A percentile compares a stretch with the other conserved stretches of the same genome.
Evolutionary conservation across 78 protist species (phyloP).

Genomic region (Trichosphaerium sp.): DNA sequence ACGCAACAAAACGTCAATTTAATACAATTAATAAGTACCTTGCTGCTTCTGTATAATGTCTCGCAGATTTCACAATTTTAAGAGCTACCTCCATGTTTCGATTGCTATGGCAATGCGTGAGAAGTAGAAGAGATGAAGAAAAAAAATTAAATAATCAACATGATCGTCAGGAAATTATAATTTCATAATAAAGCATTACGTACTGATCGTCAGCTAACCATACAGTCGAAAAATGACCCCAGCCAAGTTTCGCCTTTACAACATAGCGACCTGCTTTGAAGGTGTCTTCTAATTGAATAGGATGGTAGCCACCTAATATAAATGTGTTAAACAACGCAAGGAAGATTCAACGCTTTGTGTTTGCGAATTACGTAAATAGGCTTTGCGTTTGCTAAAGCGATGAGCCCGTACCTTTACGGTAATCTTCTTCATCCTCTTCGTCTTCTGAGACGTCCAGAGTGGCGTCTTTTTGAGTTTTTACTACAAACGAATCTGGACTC

Average conservation of each 20-base stretch:
- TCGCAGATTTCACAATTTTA: constrained; percentile 73
- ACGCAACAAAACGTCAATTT: no score
- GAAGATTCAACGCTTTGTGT: no score
- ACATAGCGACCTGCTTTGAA: constrained; percentile 55
- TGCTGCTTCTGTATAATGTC: constrained; percentile 83
- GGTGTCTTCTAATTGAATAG: constrained; percentile 71
- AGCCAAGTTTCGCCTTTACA: constrained; percentile 84
- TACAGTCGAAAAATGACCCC: constrained; percentile 99
- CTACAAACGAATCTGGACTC: no score
- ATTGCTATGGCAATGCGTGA: not conserved
- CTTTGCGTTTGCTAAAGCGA: no score
- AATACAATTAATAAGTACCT: no score
- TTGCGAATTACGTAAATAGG: no score
- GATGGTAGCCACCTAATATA: constrained; percentile 85
- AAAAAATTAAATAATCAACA: not conserved
- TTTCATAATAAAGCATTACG: not conserved
- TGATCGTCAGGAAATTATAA: not conserved
- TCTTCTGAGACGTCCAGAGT: no score
- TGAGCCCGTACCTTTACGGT: no score
- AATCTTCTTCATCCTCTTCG: no score
- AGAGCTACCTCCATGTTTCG: constrained; percentile 45
- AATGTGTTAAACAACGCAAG: constrained; percentile 23
- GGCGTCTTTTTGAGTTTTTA: no score
- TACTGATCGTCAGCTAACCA: constrained; percentile 80
- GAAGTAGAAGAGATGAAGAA: constrained; percentile 6